Evolutionary conservation across 2,329 filamentous ascomycete species (phyloP).

Genomic region (Exserohilum turcica): DNA sequence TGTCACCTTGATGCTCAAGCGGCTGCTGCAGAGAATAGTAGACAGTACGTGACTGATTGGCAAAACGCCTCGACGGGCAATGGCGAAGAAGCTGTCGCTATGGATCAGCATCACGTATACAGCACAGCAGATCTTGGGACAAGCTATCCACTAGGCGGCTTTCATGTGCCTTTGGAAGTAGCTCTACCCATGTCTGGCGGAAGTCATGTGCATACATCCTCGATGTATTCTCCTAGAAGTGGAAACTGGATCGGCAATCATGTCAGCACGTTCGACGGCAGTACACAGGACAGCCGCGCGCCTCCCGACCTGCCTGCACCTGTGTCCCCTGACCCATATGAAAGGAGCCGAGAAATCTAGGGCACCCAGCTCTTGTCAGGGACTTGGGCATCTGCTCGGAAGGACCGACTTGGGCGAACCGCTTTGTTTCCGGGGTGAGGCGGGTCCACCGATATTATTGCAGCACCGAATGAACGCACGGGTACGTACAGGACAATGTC

Average conservation of each 20-base stretch:
- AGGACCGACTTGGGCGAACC: neutral
- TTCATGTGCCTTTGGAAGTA: conserved; percentile 2
- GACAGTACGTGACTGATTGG: conserved; percentile 11
- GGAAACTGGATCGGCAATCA: neutral
- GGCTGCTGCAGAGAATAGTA: conserved; percentile 17
- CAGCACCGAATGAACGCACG: neutral
- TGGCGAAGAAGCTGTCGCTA: neutral
- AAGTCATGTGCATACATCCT: neutral
- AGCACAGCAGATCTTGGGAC: neutral
- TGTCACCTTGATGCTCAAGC: conserved; percentile 29
- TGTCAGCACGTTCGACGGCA: neutral
- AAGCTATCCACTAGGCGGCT: neutral
- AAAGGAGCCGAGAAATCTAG: conserved; percentile 1
- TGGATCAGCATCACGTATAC: conserved; percentile 1
- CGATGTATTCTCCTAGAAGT: neutral
- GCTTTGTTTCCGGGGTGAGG: neutral
- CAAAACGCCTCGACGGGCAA: neutral
- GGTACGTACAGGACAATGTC: neutral
- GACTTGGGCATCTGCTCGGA: neutral
- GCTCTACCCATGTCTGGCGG: neutral
- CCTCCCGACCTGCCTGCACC: neutral
- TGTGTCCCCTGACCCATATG: neutral
- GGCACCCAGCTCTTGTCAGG: neutral
- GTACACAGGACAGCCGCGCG: neutral
- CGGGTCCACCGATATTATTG: neutral